A percentile compares a stretch with the other conserved stretches of the same genome.
Conservation (phyloP, 768 basidiomycete genomes). For the Sarcodon aspratus region DNA sequence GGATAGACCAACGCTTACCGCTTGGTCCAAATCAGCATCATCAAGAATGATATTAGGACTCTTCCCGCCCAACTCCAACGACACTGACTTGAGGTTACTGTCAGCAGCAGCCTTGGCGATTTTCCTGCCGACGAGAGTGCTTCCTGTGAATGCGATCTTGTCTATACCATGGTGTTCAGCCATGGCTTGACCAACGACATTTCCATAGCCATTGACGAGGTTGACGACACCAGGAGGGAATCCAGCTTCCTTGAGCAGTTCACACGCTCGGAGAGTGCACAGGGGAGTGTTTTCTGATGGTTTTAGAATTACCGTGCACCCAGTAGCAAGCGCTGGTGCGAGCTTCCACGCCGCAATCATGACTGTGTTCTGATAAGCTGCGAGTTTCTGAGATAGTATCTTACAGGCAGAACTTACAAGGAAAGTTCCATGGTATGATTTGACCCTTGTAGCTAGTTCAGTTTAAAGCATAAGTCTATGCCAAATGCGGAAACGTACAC, state of each 20-base stretch:
- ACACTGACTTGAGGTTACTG: constrained; percentile 77
- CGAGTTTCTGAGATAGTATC: too few relatives aligned
- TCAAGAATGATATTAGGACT: constrained; percentile 63
- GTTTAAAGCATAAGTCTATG: too few relatives aligned
- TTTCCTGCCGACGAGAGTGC: constrained; percentile 67
- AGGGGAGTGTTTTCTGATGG: constrained; percentile 74
- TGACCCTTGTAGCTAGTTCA: constrained; percentile 18
- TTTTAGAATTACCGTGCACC: constrained; percentile 72
- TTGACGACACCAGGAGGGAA: constrained; percentile 76
- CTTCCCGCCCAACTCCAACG: constrained; percentile 77
- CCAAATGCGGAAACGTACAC: too few relatives aligned
- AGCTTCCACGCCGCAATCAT: constrained; percentile 67
- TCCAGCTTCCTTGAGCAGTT: constrained; percentile 55
- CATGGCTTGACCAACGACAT: constrained; percentile 63
- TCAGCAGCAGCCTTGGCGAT: constrained; percentile 72
- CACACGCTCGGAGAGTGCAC: constrained; percentile 39
- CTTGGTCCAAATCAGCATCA: constrained; percentile 61
- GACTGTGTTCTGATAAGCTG: constrained; percentile 14
- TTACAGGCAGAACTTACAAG: constrained; percentile 19
- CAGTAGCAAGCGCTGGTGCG: constrained; percentile 66
- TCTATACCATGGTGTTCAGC: constrained; percentile 49
- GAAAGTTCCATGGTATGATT: constrained; percentile 68
- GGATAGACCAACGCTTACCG: constrained; percentile 11
- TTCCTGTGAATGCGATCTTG: constrained; percentile 83
- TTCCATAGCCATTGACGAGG: constrained; percentile 62